A percentile compares a stretch with the other conserved stretches of the same genome.
phyloP scores from a whole-genome alignment of 345 rosid genomes.

The Eucalyptus rudis region DNA sequence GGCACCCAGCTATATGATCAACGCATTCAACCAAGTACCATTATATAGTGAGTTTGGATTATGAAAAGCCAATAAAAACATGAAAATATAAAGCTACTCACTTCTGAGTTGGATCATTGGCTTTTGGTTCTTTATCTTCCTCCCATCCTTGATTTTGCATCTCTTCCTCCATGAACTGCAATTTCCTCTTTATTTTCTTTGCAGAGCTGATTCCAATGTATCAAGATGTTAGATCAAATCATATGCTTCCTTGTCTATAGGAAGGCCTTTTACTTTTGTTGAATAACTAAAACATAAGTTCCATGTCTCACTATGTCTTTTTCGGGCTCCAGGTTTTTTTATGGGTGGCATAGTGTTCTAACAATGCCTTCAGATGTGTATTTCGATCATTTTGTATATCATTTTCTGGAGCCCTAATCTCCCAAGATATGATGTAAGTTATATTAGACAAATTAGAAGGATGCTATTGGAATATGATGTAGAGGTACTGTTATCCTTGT shows the following conservation, averaged over 20 bases:
- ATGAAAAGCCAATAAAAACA: not conserved
- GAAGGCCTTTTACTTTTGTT: too few relatives aligned
- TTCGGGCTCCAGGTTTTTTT: not conserved
- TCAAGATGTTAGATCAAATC: not conserved
- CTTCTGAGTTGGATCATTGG: not conserved
- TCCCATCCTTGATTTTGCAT: not conserved
- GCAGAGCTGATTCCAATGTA: not conserved
- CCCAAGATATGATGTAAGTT: too few relatives aligned
- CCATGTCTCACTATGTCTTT: not conserved
- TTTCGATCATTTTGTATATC: too few relatives aligned
- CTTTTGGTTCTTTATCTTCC: not conserved
- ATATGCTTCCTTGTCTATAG: not conserved
- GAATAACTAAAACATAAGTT: too few relatives aligned
- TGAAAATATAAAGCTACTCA: not conserved
- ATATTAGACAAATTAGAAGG: too few relatives aligned
- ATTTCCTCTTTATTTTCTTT: not conserved
- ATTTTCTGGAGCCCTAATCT: too few relatives aligned
- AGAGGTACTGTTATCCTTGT: not conserved
- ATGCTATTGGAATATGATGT: not conserved
- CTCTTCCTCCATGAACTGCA: not conserved
- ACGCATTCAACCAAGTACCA: too few relatives aligned
- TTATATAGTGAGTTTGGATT: too few relatives aligned
- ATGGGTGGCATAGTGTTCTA: too few relatives aligned
- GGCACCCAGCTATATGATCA: too few relatives aligned
- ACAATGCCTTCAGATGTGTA: too few relatives aligned